These are phyloP conservation scores for Hibiscus mutabilis DNA, from an alignment of 345 rosid genomes.

Conservation along the genomic window DNA sequence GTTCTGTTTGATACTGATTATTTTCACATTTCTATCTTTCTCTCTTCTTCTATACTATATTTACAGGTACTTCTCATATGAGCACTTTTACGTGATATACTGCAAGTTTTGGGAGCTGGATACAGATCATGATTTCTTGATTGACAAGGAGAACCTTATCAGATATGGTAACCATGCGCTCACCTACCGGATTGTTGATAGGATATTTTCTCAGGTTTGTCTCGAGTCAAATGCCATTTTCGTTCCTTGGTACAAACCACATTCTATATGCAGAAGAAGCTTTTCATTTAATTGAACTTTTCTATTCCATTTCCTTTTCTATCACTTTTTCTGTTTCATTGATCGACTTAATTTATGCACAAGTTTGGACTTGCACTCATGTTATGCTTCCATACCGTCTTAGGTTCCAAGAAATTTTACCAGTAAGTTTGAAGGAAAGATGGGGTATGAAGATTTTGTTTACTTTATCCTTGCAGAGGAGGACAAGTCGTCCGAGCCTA, in stretches of 20 bases:
- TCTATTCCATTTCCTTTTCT: background rate
- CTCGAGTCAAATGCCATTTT: conserved; percentile 6
- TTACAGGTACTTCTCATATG: conserved; percentile 87
- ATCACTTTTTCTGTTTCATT: background rate
- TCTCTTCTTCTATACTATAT: conserved; percentile 3
- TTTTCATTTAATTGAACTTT: conserved; percentile 5
- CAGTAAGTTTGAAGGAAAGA: conserved; percentile 77
- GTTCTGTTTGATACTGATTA: conserved; percentile 1
- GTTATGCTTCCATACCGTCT: conserved; percentile 8
- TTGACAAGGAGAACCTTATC: conserved; percentile 93
- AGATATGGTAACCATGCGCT: conserved; percentile 97
- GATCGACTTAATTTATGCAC: background rate
- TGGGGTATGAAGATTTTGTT: conserved; percentile 97
- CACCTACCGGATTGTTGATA: conserved; percentile 87
- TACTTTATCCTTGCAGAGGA: conserved; percentile 92
- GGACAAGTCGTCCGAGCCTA: conserved; percentile 89
- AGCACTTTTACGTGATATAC: conserved; percentile 93
- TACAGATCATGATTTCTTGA: conserved; percentile 92
- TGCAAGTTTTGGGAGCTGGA: conserved; percentile 99
- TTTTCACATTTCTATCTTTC: background rate
- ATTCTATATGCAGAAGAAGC: background rate
- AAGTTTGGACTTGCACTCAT: conserved; percentile 3
- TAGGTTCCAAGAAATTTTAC: conserved; percentile 83
- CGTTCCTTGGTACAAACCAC: background rate
- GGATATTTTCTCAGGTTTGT: conserved; percentile 90